These are phyloP conservation scores for Peribolospora baueri DNA, from an alignment of 768 basidiomycete species.

Conservation along the genomic window DNA sequence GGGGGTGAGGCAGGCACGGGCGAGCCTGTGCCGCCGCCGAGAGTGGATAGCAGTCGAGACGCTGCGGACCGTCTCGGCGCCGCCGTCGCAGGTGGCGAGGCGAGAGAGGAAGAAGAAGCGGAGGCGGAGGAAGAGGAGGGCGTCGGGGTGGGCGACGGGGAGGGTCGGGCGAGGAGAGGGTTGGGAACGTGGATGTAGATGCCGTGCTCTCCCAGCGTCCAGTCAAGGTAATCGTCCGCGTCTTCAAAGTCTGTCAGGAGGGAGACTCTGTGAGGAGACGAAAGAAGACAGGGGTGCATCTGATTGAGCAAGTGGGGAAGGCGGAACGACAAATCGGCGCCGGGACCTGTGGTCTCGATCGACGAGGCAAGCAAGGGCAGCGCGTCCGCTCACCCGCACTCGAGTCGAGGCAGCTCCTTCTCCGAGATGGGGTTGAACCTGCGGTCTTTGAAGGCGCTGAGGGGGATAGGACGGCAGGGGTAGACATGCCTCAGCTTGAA, in stretches of 20 bases:
- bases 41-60: neutral
- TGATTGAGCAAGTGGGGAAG: neutral
- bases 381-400: conserved; percentile 47
- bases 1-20: too few relatives aligned
- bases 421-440: conserved; percentile 56
- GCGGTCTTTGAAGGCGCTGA: conserved; percentile 56
- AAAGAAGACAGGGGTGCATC: neutral
- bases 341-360: too few relatives aligned
- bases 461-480: neutral
- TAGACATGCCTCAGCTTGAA: neutral
- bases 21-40: too few relatives aligned
- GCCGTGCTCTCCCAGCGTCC: conserved; percentile 78
- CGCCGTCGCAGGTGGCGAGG: conserved; percentile 19
- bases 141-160: conserved; percentile 24
- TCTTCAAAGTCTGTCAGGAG: conserved; percentile 83
- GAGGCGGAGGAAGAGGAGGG: neutral
- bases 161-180: conserved; percentile 28
- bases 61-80: conserved; percentile 14
- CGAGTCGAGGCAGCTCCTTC: conserved; percentile 49
- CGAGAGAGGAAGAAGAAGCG: conserved; percentile 29
- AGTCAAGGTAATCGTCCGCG: conserved; percentile 62
- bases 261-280: conserved; percentile 38
- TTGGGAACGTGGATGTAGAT: conserved; percentile 72
- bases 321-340: too few relatives aligned
- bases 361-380: too few relatives aligned